Percentiles rank a stretch among this genome's conserved stretches.
Evolutionary conservation across 2,329 filamentous ascomycete species (phyloP).

Genomic region (Cercospora sesami): DNA sequence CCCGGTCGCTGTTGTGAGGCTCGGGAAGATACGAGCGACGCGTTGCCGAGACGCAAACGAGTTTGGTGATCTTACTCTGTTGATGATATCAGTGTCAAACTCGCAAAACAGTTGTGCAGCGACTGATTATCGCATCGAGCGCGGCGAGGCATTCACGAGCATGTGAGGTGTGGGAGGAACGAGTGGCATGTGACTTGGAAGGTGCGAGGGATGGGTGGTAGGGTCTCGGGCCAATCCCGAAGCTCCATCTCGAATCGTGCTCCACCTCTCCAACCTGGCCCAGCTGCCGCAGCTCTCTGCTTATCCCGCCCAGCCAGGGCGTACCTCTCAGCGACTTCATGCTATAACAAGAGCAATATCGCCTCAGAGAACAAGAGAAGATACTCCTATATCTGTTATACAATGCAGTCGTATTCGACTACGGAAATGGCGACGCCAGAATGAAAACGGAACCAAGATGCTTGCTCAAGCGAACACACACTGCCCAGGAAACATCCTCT

Average conservation of each 20-base stretch:
- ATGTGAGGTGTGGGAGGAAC: not conserved
- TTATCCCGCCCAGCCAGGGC: not conserved
- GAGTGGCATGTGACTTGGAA: constrained; percentile 2
- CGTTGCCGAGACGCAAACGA: not conserved
- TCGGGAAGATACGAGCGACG: constrained; percentile 2
- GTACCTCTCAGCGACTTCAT: not conserved
- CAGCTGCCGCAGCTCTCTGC: not conserved
- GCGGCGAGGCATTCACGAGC: constrained; percentile 1
- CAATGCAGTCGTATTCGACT: not conserved
- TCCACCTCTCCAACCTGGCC: not conserved
- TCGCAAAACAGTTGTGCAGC: not conserved
- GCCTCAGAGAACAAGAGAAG: not conserved
- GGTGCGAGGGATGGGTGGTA: not conserved
- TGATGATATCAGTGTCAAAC: not conserved
- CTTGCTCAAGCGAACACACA: constrained; percentile 16
- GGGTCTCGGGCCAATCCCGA: not conserved
- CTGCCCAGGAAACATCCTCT: constrained; percentile 33
- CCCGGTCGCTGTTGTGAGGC: constrained; percentile 1
- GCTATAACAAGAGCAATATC: not conserved
- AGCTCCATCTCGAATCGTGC: not conserved
- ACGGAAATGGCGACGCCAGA: not conserved
- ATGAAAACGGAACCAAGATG: not conserved
- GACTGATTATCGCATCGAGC: not conserved
- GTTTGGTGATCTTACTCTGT: not conserved
- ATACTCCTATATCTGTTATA: not conserved